Evolutionary conservation across 2,329 filamentous ascomycete species (phyloP).

Genomic region (Aspergillus sp.): DNA sequence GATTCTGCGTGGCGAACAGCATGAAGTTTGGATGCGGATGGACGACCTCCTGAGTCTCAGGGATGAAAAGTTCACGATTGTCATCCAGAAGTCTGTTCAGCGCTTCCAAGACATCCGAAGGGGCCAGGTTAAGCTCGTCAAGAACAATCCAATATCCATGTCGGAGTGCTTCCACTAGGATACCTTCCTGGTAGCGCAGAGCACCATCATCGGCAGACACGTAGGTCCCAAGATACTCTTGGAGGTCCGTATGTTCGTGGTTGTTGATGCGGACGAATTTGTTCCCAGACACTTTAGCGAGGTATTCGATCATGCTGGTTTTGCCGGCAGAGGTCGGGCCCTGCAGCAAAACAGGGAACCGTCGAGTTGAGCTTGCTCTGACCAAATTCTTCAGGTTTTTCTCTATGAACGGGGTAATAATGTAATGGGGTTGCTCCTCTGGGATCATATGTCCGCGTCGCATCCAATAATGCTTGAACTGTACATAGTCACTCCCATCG

Average conservation of each 20-base stretch:
- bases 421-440: conserved; percentile 77
- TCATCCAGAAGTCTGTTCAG: conserved; percentile 93
- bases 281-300: conserved; percentile 93
- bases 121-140: conserved; percentile 92
- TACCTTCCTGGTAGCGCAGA: conserved; percentile 82
- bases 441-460: conserved; percentile 60
- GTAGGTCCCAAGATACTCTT: conserved; percentile 95
- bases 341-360: conserved; percentile 90
- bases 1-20: conserved; percentile 96
- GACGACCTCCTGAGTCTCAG: conserved; percentile 91
- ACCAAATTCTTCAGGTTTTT: conserved; percentile 92
- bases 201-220: conserved; percentile 77
- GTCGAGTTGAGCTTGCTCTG: conserved; percentile 79
- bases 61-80: conserved; percentile 88
- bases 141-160: conserved; percentile 97
- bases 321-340: conserved; percentile 96
- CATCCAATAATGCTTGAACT: conserved; percentile 87
- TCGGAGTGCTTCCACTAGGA: conserved; percentile 83
- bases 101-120: conserved; percentile 92
- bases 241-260: conserved; percentile 94
- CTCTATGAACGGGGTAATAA: conserved; percentile 91
- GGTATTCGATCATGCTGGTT: conserved; percentile 98
- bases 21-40: conserved; percentile 91
- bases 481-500: conserved; percentile 69
- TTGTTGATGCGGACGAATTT: conserved; percentile 99